Percentiles rank a stretch among this genome's conserved stretches.
Conservation (phyloP, 805 yeast genomes). For the Zygosaccharomyces pseudorouxii region DNA sequence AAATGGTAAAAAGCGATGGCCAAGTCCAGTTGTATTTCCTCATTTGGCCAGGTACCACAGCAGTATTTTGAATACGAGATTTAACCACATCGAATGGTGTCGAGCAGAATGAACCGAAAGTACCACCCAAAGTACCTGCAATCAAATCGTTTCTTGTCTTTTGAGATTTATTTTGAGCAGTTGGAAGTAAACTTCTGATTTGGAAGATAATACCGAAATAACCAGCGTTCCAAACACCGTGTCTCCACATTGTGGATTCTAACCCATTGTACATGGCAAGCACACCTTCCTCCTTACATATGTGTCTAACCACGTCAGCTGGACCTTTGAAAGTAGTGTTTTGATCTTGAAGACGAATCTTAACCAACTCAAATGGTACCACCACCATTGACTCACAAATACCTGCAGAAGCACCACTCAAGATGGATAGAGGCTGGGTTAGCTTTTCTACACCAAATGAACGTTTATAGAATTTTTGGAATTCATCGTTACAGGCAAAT, state of each 20-base stretch:
- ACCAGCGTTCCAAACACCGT: constrained; percentile 95
- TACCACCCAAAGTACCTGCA: constrained; percentile 96
- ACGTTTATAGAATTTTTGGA: constrained; percentile 78
- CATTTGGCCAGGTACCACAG: constrained; percentile 61
- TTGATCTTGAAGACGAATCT: constrained; percentile 90
- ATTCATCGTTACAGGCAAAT: constrained; percentile 96
- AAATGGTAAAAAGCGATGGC: constrained; percentile 70
- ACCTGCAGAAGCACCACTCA: constrained; percentile 98
- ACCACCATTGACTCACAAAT: constrained; percentile 95
- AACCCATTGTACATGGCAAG: constrained; percentile 88
- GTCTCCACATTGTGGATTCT: constrained; percentile 98
- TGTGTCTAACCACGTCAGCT: constrained; percentile 70
- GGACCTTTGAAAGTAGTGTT: constrained; percentile 79
- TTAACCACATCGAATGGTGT: constrained; percentile 98
- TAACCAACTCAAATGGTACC: constrained; percentile 94
- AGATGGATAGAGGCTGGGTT: constrained; percentile 78
- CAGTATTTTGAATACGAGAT: constrained; percentile 84
- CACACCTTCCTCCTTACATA: constrained; percentile 70
- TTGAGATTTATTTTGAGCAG: constrained; percentile 62
- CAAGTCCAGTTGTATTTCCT: constrained; percentile 91
- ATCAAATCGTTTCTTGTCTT: constrained; percentile 82
- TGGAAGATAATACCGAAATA: constrained; percentile 94
- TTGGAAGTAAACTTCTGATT: constrained; percentile 73
- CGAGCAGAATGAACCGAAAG: constrained; percentile 89
- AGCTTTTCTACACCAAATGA: constrained; percentile 62